A percentile compares a stretch with the other conserved stretches of the same genome.
These are phyloP conservation scores for Penicillium odoratum DNA, from an alignment of 495 filamentous ascomycete genomes.

Conservation along the genomic window DNA sequence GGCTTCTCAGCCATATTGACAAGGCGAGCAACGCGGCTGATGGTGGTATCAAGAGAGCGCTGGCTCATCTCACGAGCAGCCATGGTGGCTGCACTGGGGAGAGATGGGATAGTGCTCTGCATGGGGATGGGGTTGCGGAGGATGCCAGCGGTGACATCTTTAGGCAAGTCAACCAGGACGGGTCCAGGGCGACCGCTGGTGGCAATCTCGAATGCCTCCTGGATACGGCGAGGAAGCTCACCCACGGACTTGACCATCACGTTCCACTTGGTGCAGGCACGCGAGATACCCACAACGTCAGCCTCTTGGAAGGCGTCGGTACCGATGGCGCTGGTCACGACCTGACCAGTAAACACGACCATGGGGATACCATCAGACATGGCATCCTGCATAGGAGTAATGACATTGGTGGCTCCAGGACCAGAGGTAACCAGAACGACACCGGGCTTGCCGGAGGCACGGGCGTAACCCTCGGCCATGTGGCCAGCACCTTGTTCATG, in stretches of 20 bases:
- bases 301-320: conserved; percentile 66
- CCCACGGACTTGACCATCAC: conserved; percentile 62
- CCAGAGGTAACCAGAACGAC: conserved; percentile 68
- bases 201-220: conserved; percentile 65
- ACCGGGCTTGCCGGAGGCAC: conserved; percentile 61
- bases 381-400: conserved; percentile 65
- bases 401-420: conserved; percentile 62
- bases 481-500: conserved; percentile 67
- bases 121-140: conserved; percentile 56
- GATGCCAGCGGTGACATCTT: conserved; percentile 57
- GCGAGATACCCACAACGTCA: conserved; percentile 60
- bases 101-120: conserved; percentile 55
- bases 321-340: conserved; percentile 56
- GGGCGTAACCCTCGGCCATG: conserved; percentile 66
- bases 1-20: conserved; percentile 61
- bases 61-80: conserved; percentile 52
- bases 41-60: conserved; percentile 48
- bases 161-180: conserved; percentile 61
- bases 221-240: conserved; percentile 59
- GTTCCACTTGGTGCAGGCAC: conserved; percentile 67
- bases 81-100: conserved; percentile 56
- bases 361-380: conserved; percentile 63
- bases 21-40: conserved; percentile 53
- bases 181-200: conserved; percentile 61
- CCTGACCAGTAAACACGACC: conserved; percentile 65